Evolutionary conservation across 2,329 filamentous ascomycete genomes (phyloP).

Genomic region (Clonostachys sp.): DNA sequence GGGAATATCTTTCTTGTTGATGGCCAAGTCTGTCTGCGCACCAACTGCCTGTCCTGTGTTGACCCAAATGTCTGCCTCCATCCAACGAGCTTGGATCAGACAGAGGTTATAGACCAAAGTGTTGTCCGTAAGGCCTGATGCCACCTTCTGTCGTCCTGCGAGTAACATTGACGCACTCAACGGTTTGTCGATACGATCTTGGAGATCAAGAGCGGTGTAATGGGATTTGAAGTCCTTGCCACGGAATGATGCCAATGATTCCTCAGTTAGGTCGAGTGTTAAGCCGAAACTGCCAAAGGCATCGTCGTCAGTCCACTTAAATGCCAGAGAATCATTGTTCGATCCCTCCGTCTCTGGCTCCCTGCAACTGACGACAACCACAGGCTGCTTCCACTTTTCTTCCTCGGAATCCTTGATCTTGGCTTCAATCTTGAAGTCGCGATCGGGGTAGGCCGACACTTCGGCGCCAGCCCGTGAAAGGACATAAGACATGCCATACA

Average conservation of each 20-base stretch:
- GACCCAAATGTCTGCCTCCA: not conserved
- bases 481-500: not conserved
- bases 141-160: not conserved
- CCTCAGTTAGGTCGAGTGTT: not conserved
- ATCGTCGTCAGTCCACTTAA: not conserved
- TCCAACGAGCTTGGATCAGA: not conserved
- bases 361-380: not conserved
- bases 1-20: not conserved
- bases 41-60: not conserved
- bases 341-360: not conserved
- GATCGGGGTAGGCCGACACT: not conserved
- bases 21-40: not conserved
- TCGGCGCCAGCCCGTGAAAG: not conserved
- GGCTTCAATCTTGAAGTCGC: not conserved
- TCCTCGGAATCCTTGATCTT: not conserved
- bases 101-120: not conserved
- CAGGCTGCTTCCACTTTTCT: not conserved
- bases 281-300: not conserved
- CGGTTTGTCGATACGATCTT: not conserved
- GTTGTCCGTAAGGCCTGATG: not conserved
- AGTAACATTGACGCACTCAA: not conserved
- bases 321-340: not conserved
- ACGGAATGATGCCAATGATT: not conserved
- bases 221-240: not conserved
- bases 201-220: not conserved